Conservation (phyloP, 805 yeast species). For the Brettanomyces nanus region DNA sequence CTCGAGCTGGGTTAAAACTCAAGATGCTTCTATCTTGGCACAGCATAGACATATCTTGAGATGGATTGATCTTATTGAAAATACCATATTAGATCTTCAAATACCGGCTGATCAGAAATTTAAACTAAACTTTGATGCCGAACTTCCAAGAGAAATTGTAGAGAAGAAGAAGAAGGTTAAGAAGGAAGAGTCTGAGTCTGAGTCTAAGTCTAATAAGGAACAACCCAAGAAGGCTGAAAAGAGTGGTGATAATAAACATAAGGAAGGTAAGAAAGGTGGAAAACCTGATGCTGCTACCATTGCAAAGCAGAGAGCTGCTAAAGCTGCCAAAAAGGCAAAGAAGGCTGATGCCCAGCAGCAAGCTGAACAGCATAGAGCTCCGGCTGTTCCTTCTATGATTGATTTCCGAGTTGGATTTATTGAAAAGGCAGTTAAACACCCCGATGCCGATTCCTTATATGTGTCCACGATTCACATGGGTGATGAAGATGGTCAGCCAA, state of each 20-base stretch:
- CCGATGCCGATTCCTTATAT: conserved; percentile 94
- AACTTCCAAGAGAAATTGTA: conserved; percentile 50
- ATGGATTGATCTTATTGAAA: conserved; percentile 88
- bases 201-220: conserved; percentile 7
- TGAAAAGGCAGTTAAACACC: conserved; percentile 93
- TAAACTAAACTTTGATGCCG: conserved; percentile 48
- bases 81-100: conserved; percentile 26
- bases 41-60: conserved; percentile 79
- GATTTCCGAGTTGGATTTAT: conserved; percentile 95
- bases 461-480: conserved; percentile 97
- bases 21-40: conserved; percentile 26
- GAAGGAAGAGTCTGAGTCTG: conserved; percentile 10
- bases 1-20: conserved; percentile 35
- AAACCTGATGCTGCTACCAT: conserved; percentile 17
- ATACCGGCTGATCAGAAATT: conserved; percentile 43
- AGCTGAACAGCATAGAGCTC: conserved; percentile 46
- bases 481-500: conserved; percentile 92
- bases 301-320: conserved; percentile 26
- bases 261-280: conserved; percentile 9
- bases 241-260: conserved; percentile 5
- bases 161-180: conserved; percentile 29
- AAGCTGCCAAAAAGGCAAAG: conserved; percentile 33
- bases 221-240: conserved; percentile 8
- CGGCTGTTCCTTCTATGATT: conserved; percentile 67
- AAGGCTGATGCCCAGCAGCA: conserved; percentile 51